phyloP scores from a whole-genome alignment of 2,329 filamentous ascomycete genomes.

The Thelonectria discophora region DNA sequence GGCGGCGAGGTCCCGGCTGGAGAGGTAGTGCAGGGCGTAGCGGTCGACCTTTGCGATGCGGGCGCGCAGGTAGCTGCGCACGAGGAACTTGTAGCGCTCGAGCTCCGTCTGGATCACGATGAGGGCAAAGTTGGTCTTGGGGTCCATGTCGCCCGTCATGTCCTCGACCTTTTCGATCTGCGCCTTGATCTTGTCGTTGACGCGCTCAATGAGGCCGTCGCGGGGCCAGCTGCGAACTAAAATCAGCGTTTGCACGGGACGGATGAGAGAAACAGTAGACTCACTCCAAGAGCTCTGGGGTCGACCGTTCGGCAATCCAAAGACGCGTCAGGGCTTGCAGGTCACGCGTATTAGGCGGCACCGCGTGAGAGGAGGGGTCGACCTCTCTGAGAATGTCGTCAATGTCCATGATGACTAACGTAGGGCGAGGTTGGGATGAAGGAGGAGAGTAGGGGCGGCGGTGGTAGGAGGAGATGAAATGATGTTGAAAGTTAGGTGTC shows the following conservation, averaged over 20 bases:
- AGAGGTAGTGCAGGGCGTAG: slow-evolving; percentile 78
- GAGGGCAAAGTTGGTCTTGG: slow-evolving; percentile 89
- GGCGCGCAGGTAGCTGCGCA: slow-evolving; percentile 82
- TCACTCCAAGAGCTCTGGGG: slow-evolving; percentile 88
- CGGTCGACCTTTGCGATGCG: slow-evolving; percentile 90
- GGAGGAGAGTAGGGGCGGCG: not conserved
- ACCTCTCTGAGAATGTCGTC: slow-evolving; percentile 82
- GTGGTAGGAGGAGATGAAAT: slow-evolving; percentile 7
- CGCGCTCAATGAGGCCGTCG: slow-evolving; percentile 79
- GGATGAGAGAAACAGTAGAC: slow-evolving; percentile 26
- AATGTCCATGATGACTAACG: slow-evolving; percentile 69
- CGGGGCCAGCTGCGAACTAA: slow-evolving; percentile 66
- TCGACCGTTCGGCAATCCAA: slow-evolving; percentile 91
- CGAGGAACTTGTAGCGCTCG: slow-evolving; percentile 90
- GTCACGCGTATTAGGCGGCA: slow-evolving; percentile 73
- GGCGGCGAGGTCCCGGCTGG: slow-evolving; percentile 59
- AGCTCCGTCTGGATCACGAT: slow-evolving; percentile 97
- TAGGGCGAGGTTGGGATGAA: not conserved
- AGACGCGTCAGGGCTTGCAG: slow-evolving; percentile 88
- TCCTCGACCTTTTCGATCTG: slow-evolving; percentile 78
- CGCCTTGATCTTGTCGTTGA: slow-evolving; percentile 74
- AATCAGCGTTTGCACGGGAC: not conserved
- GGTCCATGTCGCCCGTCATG: slow-evolving; percentile 85
- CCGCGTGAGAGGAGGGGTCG: slow-evolving; percentile 64
- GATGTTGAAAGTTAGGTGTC: not conserved